Conservation (phyloP, 1,284 basidiomycete genomes). For the Irpex lacteus region DNA sequence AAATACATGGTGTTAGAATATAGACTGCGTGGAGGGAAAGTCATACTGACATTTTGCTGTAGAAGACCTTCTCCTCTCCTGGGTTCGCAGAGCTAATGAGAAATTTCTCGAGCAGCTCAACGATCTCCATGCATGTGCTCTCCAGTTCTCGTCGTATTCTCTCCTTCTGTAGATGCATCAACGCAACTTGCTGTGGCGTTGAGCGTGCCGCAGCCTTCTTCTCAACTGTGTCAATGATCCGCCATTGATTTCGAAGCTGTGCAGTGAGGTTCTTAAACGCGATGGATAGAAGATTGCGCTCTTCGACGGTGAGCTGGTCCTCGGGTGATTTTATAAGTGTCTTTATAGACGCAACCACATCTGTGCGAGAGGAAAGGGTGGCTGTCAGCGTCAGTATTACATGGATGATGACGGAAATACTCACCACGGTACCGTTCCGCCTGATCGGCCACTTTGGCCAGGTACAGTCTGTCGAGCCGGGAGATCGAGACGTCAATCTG, state of each 20-base stretch:
- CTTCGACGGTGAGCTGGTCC: conserved; percentile 53
- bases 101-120: conserved; percentile 49
- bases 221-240: conserved; percentile 54
- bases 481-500: conserved; percentile 24
- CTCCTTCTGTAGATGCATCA: conserved; percentile 51
- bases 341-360: conserved; percentile 59
- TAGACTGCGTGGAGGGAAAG: conserved; percentile 2
- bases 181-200: conserved; percentile 36
- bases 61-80: conserved; percentile 68
- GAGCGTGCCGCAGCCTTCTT: conserved; percentile 40
- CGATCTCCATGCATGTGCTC: conserved; percentile 56
- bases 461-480: conserved; percentile 40
- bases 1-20: background rate
- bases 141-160: conserved; percentile 56
- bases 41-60: conserved; percentile 55
- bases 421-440: conserved; percentile 65
- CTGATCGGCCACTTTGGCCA: conserved; percentile 67
- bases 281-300: conserved; percentile 66
- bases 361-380: conserved; percentile 27
- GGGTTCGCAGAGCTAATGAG: conserved; percentile 53
- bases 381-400: background rate
- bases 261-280: conserved; percentile 72
- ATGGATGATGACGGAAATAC: conserved; percentile 11
- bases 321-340: conserved; percentile 46
- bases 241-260: conserved; percentile 59